These are phyloP conservation scores for Pulveroboletus sp. DNA, from an alignment of 768 basidiomycete species.

Conservation along the genomic window DNA sequence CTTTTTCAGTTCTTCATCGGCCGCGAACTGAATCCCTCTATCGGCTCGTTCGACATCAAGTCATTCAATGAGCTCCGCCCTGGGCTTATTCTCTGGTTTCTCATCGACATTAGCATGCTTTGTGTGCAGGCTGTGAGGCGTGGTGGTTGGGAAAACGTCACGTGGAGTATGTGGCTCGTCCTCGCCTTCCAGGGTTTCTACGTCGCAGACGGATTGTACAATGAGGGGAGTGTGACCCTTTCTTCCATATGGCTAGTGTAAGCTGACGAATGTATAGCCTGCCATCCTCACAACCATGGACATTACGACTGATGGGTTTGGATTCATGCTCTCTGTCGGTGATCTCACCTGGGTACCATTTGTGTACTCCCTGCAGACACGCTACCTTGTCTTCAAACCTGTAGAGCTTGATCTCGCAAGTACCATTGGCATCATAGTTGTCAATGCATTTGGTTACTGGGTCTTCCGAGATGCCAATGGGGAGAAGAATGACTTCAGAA, in stretches of 20 bases:
- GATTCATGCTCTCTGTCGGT: conserved; percentile 95
- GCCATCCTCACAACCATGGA: conserved; percentile 95
- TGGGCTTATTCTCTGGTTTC: conserved; percentile 81
- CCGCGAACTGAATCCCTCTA: conserved; percentile 87
- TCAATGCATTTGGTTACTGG: conserved; percentile 75
- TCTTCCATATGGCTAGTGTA: not conserved
- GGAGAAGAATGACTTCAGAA: conserved; percentile 95
- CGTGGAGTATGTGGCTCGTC: conserved; percentile 91
- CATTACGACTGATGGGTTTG: conserved; percentile 95
- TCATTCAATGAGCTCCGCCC: conserved; percentile 46
- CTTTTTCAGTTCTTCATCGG: conserved; percentile 81
- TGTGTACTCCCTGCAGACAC: conserved; percentile 88
- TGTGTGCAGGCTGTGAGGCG: conserved; percentile 85
- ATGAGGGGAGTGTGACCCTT: conserved; percentile 59
- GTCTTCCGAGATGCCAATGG: conserved; percentile 87
- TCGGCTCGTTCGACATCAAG: conserved; percentile 73
- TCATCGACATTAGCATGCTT: conserved; percentile 85
- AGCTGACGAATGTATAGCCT: conserved; percentile 41
- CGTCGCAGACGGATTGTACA: conserved; percentile 80
- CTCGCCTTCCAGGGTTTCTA: conserved; percentile 84
- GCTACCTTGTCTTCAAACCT: conserved; percentile 89
- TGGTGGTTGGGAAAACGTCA: conserved; percentile 56
- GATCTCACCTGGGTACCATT: conserved; percentile 95
- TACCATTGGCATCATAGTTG: conserved; percentile 53
- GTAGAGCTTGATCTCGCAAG: conserved; percentile 63